Conservation (phyloP, 345 rosid species). For the Aquilaria yunnanensis region DNA sequence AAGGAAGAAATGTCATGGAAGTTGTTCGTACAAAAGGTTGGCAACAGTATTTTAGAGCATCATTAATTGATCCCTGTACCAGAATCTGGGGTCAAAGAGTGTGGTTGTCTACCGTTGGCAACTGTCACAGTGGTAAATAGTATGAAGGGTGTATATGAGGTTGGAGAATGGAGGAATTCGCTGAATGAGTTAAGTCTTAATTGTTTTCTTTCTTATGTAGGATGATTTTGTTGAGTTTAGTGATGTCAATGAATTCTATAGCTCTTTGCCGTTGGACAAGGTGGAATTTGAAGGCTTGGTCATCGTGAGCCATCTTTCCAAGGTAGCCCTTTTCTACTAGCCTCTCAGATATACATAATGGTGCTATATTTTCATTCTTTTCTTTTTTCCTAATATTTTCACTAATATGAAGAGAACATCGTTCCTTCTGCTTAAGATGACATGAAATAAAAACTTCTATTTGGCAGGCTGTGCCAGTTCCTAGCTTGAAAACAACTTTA, state of each 20-base stretch:
- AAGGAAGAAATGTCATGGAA: too few relatives aligned
- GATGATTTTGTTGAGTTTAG: slow-evolving; percentile 91
- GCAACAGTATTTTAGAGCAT: too few relatives aligned
- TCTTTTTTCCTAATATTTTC: background rate
- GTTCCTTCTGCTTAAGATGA: slow-evolving; percentile 1
- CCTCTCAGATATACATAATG: background rate
- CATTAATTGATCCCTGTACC: too few relatives aligned
- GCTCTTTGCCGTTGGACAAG: slow-evolving; percentile 72
- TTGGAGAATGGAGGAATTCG: too few relatives aligned
- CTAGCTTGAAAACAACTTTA: slow-evolving; percentile 67
- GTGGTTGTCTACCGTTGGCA: too few relatives aligned
- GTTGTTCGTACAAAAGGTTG: too few relatives aligned
- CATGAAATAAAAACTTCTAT: slow-evolving; percentile 3
- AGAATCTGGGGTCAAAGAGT: too few relatives aligned
- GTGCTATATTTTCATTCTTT: background rate
- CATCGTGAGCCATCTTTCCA: slow-evolving; percentile 62
- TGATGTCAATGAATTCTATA: slow-evolving; percentile 91
- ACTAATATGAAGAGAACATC: background rate
- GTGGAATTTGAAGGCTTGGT: slow-evolving; percentile 98
- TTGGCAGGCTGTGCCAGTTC: slow-evolving; percentile 68
- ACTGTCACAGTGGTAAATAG: too few relatives aligned
- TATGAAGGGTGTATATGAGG: too few relatives aligned
- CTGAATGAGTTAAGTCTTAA: too few relatives aligned
- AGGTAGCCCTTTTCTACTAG: slow-evolving; percentile 41
- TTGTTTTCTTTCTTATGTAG: slow-evolving; percentile 28